Percentiles rank a stretch among this genome's conserved stretches.
These are phyloP conservation scores for Cladophialophora carrionii DNA, from an alignment of 2,329 filamentous ascomycete species.

Conservation along the genomic window DNA sequence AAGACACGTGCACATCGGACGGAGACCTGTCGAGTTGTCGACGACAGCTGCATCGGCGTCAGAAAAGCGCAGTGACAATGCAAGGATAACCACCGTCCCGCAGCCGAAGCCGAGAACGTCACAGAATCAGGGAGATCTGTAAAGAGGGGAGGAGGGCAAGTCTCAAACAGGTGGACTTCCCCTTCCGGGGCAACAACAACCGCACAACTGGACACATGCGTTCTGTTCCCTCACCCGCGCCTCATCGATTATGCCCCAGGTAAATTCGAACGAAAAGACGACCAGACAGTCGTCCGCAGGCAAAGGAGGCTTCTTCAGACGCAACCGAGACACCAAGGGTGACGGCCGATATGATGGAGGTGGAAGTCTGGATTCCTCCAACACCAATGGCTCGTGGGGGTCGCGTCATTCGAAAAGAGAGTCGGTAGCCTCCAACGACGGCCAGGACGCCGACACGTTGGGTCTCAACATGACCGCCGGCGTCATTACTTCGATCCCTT, in stretches of 20 bases:
- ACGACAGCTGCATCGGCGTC: slow-evolving; percentile 7
- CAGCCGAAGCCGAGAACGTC: slow-evolving; percentile 22
- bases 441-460: slow-evolving; percentile 60
- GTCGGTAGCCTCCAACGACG: slow-evolving; percentile 72
- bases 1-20: slow-evolving; percentile 8
- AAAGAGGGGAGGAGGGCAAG: slow-evolving; percentile 24
- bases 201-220: slow-evolving; percentile 29
- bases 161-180: slow-evolving; percentile 27
- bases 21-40: slow-evolving; percentile 7
- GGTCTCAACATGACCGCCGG: slow-evolving; percentile 76
- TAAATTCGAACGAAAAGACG: slow-evolving; percentile 72
- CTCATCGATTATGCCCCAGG: slow-evolving; percentile 50
- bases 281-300: slow-evolving; percentile 78
- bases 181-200: slow-evolving; percentile 23
- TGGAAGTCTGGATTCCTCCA: slow-evolving; percentile 41
- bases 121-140: slow-evolving; percentile 21
- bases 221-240: slow-evolving; percentile 25
- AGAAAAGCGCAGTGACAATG: slow-evolving; percentile 26
- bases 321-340: slow-evolving; percentile 76
- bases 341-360: slow-evolving; percentile 63
- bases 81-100: slow-evolving; percentile 25
- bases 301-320: slow-evolving; percentile 85
- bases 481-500: slow-evolving; percentile 84
- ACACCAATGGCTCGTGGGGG: slow-evolving; percentile 67
- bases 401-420: slow-evolving; percentile 75